phyloP scores from a whole-genome alignment of 345 rosid genomes.

The Bretschneidera sinensis region DNA sequence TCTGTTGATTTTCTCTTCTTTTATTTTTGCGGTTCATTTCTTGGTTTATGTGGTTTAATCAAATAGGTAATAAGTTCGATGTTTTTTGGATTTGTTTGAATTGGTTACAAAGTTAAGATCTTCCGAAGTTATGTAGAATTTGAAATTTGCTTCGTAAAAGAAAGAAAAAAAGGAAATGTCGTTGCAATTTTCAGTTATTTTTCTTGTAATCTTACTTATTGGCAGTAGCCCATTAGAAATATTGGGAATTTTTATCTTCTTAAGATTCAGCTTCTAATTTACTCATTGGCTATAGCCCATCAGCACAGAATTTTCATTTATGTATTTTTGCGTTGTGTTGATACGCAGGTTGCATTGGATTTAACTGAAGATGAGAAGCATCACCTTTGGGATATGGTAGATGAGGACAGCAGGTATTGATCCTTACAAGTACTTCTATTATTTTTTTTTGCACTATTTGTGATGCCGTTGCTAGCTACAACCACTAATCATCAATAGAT shows the following conservation, averaged over 20 bases:
- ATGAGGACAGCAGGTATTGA: conserved; percentile 53
- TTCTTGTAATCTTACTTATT: too few relatives aligned
- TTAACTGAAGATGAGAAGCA: conserved; percentile 61
- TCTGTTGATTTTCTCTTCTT: too few relatives aligned
- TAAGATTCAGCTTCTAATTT: background rate
- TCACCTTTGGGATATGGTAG: conserved; percentile 42
- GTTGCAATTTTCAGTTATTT: too few relatives aligned
- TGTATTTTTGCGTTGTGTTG: background rate
- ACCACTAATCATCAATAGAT: background rate
- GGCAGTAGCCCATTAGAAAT: too few relatives aligned
- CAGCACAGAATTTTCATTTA: background rate
- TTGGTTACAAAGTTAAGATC: background rate
- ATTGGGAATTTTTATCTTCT: too few relatives aligned
- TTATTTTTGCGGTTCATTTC: background rate
- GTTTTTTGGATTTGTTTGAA: background rate
- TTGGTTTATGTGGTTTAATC: background rate
- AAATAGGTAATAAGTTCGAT: background rate
- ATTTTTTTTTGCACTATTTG: background rate
- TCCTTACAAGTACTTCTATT: background rate
- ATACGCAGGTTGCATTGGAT: conserved; percentile 70
- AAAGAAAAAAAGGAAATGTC: too few relatives aligned
- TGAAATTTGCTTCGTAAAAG: too few relatives aligned
- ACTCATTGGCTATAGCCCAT: background rate
- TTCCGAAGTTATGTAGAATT: background rate
- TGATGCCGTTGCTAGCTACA: background rate